Evolutionary conservation across 2,329 filamentous ascomycete genomes (phyloP), one percentile per base, ranked within the genome.

Genomic region (Rutstroemia sp.): DNA sequence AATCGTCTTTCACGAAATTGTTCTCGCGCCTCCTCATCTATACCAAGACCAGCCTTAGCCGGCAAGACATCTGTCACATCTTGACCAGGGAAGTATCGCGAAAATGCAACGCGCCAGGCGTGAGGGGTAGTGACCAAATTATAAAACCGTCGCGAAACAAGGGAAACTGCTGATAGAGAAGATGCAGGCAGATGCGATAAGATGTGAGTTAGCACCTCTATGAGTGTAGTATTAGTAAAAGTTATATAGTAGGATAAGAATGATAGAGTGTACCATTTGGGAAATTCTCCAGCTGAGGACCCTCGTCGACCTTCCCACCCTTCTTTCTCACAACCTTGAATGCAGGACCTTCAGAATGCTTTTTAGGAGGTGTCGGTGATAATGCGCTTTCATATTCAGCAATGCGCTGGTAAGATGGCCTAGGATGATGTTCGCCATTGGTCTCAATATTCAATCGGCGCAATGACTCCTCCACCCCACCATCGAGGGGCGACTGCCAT

Each of bases 41-140:
- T 72, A 38, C 69, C 71, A 37, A 18, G 23, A 42, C 19, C 37
- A 23, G 18, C 30, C 7, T 23, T 21, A 34, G 10, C n/a, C 9
- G 45, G 45, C 18, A 21, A 12, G 5, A 25, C 27, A 47, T 70
- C 71, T 48, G 85, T 67, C 5, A 78, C 78, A 66, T 86, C 81
- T 23, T 87, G 82, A 1, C 88, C 91, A 0, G 90, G 90, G 65
- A 97, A 99, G 73, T 86, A 92, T 60, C 92, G 90, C 64, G 90
- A 81, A 69, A 97, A 97, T 5, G 92, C 92, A 69, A 91, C 88
- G 61, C 90, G 85, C 92, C 92, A 97, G 7, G 91, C 91, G 73
- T 96, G 90, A 16, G 92, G 90, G 1, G 89, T 92, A 4, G 90
- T 96, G 56, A 97, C 87, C 42, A 97, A 77, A 52, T 80, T 79